Evolutionary conservation across 2,329 filamentous ascomycete genomes (phyloP), one percentile per base, ranked within the genome.

Genomic region (Didymella glomerata): DNA sequence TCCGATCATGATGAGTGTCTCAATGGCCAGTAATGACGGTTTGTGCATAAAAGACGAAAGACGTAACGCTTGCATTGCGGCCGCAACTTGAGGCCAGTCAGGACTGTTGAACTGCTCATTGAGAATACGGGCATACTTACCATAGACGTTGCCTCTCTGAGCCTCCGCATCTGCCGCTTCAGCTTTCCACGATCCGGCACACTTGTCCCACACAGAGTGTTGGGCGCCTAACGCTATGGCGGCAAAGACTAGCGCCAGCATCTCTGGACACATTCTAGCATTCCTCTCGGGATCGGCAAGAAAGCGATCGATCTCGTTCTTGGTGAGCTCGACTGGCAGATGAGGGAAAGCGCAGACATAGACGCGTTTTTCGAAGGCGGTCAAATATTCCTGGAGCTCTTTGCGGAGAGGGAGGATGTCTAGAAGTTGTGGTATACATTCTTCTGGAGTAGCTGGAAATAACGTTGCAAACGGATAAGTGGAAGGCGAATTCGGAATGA

Each of bases 11-110:
- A 82, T 73, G 25, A 83, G 70, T 4, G 80, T 75, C 62, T 84
- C 78, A 7, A 83, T 79, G 6, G 73, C 76, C 2, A 81, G 70
- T 0, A 83, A 68, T 2, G 80, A 82, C 0, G 82, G 81, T 30
- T 77, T 78, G 60, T 79, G 81, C 76, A 81, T 79, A 67, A 81
- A 84, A 0, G 81, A 81, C 10, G 79, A 77, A 48, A 81, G 68
- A 5, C 81, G 78, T 18, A 84, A 69, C n/a, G 80, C 80, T 67
- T 83, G 81, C 80, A 83, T 82, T 7, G 80, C 76, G 24, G 81
- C 81, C 20, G 81, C 79, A 44, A 83, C 81, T 83, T 48, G 25
- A 3, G 22, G 25, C 8, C 53, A 22, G 49, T 65, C 27, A 65
- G 53, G 40, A 48, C 22, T 1, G 25, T 34, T 7, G 10, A 8